Percentiles rank a stretch among this genome's conserved stretches.
Evolutionary conservation across 2,329 filamentous ascomycete genomes (phyloP).

Genomic region (Exophiala lecanii-corni): DNA sequence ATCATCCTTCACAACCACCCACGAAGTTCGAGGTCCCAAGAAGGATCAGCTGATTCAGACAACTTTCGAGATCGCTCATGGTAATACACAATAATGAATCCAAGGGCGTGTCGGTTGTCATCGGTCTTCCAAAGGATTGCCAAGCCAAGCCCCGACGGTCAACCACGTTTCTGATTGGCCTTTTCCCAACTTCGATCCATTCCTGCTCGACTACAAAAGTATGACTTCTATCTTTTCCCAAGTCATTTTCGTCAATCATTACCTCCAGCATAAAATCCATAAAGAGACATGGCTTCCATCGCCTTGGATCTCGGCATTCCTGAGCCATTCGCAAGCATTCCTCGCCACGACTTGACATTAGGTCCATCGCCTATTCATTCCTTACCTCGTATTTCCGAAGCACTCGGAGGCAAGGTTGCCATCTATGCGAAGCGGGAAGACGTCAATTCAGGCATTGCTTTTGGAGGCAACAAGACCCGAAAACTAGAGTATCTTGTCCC

Average conservation of each 20-base stretch:
- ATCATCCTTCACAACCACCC: conserved; percentile 38
- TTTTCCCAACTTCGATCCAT: not conserved
- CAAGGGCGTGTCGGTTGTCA: not conserved
- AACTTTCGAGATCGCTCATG: conserved; percentile 35
- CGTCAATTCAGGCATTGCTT: conserved; percentile 63
- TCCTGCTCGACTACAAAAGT: not conserved
- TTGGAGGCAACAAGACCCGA: conserved; percentile 65
- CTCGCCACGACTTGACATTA: conserved; percentile 58
- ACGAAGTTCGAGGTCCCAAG: conserved; percentile 43
- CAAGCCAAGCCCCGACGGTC: conserved; percentile 2
- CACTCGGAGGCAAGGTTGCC: conserved; percentile 55
- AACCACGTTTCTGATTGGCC: not conserved
- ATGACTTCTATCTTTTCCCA: not conserved
- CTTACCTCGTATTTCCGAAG: conserved; percentile 60
- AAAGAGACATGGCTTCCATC: not conserved
- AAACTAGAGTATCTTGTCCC: conserved; percentile 67
- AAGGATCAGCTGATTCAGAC: conserved; percentile 44
- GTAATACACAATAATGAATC: conserved; percentile 9
- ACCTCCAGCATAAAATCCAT: not conserved
- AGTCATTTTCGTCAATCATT: not conserved
- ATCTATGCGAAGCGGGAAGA: conserved; percentile 71
- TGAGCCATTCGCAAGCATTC: conserved; percentile 59
- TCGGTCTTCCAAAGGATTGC: not conserved
- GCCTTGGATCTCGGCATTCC: conserved; percentile 42
- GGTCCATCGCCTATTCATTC: conserved; percentile 65